Evolutionary conservation across 495 filamentous ascomycete genomes (phyloP).

Genomic region (Aspergillus steynii): DNA sequence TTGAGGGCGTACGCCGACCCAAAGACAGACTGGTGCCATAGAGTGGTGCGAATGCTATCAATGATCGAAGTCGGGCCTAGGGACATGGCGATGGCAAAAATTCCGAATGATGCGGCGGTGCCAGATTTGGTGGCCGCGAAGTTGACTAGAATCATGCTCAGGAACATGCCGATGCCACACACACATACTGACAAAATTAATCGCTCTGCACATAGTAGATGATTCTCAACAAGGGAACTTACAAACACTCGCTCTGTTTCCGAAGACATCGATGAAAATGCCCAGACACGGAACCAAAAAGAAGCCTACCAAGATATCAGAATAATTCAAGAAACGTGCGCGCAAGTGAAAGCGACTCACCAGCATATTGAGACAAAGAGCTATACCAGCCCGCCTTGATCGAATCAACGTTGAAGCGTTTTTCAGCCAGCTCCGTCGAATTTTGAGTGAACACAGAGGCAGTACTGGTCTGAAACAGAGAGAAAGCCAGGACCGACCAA

Average conservation of each 20-base stretch:
- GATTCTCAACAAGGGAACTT: slow-evolving; percentile 18
- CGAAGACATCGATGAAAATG: slow-evolving; percentile 46
- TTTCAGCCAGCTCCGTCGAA: slow-evolving; percentile 45
- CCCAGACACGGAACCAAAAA: slow-evolving; percentile 44
- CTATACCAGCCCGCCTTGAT: slow-evolving; percentile 49
- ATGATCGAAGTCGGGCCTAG: slow-evolving; percentile 46
- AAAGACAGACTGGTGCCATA: slow-evolving; percentile 48
- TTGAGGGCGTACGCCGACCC: slow-evolving; percentile 46
- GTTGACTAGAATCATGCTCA: slow-evolving; percentile 43
- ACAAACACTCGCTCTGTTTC: slow-evolving; percentile 42
- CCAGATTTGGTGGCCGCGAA: slow-evolving; percentile 34
- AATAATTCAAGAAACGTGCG: not conserved
- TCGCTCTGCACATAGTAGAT: not conserved
- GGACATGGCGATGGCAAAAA: slow-evolving; percentile 41
- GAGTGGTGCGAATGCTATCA: slow-evolving; percentile 43
- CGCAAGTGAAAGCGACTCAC: slow-evolving; percentile 19
- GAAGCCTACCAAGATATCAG: slow-evolving; percentile 25
- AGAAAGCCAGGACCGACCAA: slow-evolving; percentile 42
- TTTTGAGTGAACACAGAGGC: slow-evolving; percentile 43
- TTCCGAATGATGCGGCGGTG: slow-evolving; percentile 45
- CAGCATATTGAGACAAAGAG: slow-evolving; percentile 42
- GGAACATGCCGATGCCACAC: slow-evolving; percentile 39
- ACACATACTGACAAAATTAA: slow-evolving; percentile 26
- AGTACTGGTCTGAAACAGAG: slow-evolving; percentile 44
- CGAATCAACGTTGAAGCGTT: slow-evolving; percentile 39